Conservation (phyloP, 179 eudicot genomes). For the Corrigiola litoralis region DNA sequence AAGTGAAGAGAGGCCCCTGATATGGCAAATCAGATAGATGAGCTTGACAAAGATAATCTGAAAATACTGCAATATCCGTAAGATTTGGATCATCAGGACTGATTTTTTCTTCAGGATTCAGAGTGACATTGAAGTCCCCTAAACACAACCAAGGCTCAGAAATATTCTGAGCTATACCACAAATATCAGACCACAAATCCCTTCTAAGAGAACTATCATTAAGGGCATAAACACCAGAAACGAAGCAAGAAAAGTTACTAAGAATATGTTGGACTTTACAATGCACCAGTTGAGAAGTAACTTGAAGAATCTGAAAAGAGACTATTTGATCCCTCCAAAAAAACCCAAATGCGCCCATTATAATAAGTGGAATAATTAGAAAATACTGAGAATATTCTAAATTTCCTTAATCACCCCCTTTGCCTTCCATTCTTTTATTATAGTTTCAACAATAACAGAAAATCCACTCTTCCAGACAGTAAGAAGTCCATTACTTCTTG, state of each 20-base stretch:
- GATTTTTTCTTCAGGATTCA: not conserved
- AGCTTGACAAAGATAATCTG: not conserved
- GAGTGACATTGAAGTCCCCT: not conserved
- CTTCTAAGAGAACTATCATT: not conserved
- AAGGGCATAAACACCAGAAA: not conserved
- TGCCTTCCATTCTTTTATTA: not conserved
- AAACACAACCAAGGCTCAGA: not conserved
- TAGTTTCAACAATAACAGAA: not conserved
- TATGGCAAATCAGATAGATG: not conserved
- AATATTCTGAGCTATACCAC: not conserved
- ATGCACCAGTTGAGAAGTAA: not conserved
- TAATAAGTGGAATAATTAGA: not conserved
- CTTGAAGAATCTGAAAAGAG: too few relatives aligned
- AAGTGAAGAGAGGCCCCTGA: not conserved
- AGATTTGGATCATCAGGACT: not conserved
- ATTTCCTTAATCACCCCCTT: not conserved
- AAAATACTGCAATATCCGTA: not conserved
- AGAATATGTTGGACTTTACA: not conserved
- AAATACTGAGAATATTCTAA: not conserved
- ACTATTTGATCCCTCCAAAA: not conserved
- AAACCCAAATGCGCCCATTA: not conserved
- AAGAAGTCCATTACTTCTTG: not conserved
- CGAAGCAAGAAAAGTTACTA: too few relatives aligned
- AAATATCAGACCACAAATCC: not conserved
- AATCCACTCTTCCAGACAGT: not conserved